phyloP scores from a whole-genome alignment of 2,329 filamentous ascomycete species.

The Colletotrichum falcatum region DNA sequence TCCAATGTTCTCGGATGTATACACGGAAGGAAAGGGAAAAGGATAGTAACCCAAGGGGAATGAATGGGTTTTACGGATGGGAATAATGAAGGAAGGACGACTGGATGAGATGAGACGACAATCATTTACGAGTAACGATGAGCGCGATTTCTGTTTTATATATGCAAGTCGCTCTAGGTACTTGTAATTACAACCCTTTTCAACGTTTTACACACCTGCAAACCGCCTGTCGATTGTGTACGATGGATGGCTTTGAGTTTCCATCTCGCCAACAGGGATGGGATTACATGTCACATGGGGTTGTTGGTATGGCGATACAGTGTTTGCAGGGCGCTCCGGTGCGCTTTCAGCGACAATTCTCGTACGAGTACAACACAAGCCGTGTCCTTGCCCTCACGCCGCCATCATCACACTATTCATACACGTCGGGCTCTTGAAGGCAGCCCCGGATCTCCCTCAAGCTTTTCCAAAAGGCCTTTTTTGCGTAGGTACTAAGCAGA shows the following conservation, averaged over 20 bases:
- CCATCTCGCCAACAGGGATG: neutral
- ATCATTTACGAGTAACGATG: constrained; percentile 30
- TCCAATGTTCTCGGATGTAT: constrained; percentile 23
- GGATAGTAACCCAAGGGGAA: neutral
- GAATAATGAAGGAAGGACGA: constrained; percentile 2
- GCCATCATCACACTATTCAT: neutral
- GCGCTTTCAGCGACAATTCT: neutral
- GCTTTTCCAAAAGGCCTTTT: neutral
- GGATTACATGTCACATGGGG: neutral
- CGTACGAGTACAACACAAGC: neutral
- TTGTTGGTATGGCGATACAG: neutral
- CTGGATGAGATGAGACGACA: constrained; percentile 9
- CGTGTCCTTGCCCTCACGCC: neutral
- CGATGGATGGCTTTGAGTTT: neutral
- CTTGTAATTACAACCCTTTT: constrained; percentile 37
- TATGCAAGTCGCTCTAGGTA: constrained; percentile 18
- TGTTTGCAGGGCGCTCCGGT: neutral
- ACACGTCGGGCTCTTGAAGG: neutral
- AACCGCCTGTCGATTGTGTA: neutral
- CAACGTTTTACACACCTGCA: neutral
- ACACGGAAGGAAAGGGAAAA: constrained; percentile 4
- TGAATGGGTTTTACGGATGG: neutral
- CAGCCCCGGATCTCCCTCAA: neutral
- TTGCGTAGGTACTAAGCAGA: neutral
- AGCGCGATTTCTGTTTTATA: neutral